These are phyloP conservation scores for Ogataea dorogensis DNA, from an alignment of 805 yeast species.

Conservation along the genomic window DNA sequence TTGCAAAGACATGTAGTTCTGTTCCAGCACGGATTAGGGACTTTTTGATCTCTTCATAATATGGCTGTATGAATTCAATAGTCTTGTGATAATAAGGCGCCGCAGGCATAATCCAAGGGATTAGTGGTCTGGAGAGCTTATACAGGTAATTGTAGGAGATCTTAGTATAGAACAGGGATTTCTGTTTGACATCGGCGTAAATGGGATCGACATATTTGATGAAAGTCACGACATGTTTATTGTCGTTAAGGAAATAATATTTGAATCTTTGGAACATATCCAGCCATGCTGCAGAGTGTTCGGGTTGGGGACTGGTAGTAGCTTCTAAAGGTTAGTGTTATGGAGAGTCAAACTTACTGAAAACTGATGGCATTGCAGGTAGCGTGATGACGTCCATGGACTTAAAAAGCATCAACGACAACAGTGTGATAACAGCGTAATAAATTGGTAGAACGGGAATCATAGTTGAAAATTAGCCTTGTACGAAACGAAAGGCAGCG, in stretches of 20 bases:
- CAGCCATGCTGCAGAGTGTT: no score
- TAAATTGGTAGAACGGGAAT: slow-evolving; percentile 16
- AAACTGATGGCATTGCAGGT: slow-evolving; percentile 7
- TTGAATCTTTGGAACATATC: slow-evolving; percentile 1
- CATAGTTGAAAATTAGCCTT: slow-evolving; percentile 7
- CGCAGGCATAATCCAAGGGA: background rate
- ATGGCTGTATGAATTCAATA: background rate
- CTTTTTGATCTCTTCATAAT: background rate
- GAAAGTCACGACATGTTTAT: slow-evolving; percentile 13
- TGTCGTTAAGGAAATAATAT: slow-evolving; percentile 15
- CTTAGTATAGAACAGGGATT: slow-evolving; percentile 1
- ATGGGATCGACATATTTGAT: slow-evolving; percentile 9
- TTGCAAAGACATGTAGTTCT: background rate
- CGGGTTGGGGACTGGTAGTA: no score
- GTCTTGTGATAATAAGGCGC: slow-evolving; percentile 8
- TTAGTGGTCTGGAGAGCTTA: background rate
- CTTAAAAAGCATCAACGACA: slow-evolving; percentile 17
- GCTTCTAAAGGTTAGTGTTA: no score
- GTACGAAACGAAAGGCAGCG: background rate
- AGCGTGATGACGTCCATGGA: slow-evolving; percentile 14
- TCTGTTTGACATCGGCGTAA: background rate
- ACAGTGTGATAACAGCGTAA: slow-evolving; percentile 18
- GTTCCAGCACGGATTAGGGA: no score
- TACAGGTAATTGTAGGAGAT: background rate
- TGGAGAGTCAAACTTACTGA: slow-evolving; percentile 2